Percentiles rank a stretch among this genome's conserved stretches.
These are phyloP conservation scores for Oryza officinalis DNA, from an alignment of 176 grass and related monocot species.

Conservation along the genomic window DNA sequence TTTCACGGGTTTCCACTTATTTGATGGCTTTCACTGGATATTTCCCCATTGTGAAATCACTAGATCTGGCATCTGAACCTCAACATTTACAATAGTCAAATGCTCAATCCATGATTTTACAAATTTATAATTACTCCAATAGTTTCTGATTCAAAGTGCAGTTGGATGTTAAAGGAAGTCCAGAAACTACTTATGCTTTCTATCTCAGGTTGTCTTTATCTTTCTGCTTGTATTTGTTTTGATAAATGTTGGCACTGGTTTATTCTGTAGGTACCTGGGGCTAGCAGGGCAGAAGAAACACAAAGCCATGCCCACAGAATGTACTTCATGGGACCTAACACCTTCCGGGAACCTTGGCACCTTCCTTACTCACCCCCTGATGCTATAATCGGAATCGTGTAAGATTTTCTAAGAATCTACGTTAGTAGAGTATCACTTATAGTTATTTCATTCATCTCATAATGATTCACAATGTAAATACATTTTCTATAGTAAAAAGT, in stretches of 20 bases:
- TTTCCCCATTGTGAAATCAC: slow-evolving; percentile 1
- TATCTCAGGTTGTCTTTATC: slow-evolving; percentile 1
- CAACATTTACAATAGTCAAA: slow-evolving; percentile 12
- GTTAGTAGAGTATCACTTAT: slow-evolving; percentile 4
- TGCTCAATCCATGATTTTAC: slow-evolving; percentile 2
- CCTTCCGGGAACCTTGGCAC: slow-evolving; percentile 98
- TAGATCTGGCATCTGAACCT: slow-evolving; percentile 1
- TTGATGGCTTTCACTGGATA: too few species aligned
- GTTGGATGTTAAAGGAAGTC: background rate
- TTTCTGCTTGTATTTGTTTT: slow-evolving; percentile 27
- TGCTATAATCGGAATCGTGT: slow-evolving; percentile 99
- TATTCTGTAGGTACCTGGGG: slow-evolving; percentile 75
- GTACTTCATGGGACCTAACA: slow-evolving; percentile 99
- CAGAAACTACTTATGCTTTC: background rate
- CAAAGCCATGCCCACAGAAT: slow-evolving; percentile 98
- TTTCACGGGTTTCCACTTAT: too few species aligned
- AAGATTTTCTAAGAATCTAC: slow-evolving; percentile 45
- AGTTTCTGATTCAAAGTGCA: background rate
- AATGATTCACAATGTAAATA: background rate
- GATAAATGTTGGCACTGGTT: slow-evolving; percentile 1
- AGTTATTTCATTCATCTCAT: slow-evolving; percentile 21
- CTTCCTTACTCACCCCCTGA: slow-evolving; percentile 96
- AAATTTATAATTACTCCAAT: background rate
- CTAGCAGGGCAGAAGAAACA: slow-evolving; percentile 92
- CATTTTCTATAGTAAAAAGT: slow-evolving; percentile 21